Evolutionary conservation across 116 monocot genomes (phyloP), one percentile per base, ranked within the genome.

Genomic region (Trichopus zeylanicus): DNA sequence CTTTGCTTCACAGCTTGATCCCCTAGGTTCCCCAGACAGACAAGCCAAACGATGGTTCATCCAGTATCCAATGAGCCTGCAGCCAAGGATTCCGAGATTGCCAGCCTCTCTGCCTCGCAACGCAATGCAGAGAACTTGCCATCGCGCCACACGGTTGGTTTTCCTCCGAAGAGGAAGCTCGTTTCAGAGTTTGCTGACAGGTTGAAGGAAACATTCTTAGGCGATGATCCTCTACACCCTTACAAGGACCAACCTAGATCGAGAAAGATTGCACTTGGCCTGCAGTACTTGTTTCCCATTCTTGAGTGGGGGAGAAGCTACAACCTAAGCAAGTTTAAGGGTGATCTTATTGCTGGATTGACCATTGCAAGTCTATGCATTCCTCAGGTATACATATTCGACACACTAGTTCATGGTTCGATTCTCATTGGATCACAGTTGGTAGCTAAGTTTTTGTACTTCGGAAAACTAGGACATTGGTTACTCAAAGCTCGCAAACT

Each of bases 291-390:
- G 34, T 95, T 95, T 55, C 95, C 95, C 27, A 74, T 90, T 29
- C 66, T 95, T 26, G 81, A 90, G 22, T 95, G 95, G 95, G 81
- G 78, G 10, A 78, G 77, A 30, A 8, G 68, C 29, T 95, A 95
- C 62, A 76, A 66, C 49, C 18, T 95, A 1, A 47, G 1, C 8
- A 81, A 82, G 60, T 80, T 95, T 46, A 86, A 75, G 53, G 84
- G 90, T 20, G 95, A 95, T 74, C 6, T 90, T 9, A 77, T 95
- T 39, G 81, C 95, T 3, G 97, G 97, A n/a, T 59, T 97, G 38
- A 97, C 97, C 10, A 97, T 97, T 62, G 97, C 97, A 42, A 97
- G 97, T 72, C 83, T 97, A 0, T 84, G 84, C 33, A 87, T 97
- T 61, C 97, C 97, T 66, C 97, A 97, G 77, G 95, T 90, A 76